Conservation (phyloP, 75 land plant genomes). For the Selaginella tamariscina region DNA sequence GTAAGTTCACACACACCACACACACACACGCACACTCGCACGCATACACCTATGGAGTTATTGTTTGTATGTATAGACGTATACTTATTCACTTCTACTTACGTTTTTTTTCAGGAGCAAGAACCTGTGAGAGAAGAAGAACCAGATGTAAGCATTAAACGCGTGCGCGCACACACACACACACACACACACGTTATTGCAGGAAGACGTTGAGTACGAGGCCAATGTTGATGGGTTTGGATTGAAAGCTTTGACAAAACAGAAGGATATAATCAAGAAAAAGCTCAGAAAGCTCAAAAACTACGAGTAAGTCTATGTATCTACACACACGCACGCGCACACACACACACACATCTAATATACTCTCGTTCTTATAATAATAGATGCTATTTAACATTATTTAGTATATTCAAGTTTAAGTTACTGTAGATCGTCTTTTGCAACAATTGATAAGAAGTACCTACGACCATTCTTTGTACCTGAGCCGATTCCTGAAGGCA, state of each 20-base stretch:
- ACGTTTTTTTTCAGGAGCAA: not conserved
- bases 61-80: no score
- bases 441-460: not conserved
- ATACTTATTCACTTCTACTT: no score
- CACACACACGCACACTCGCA: no score
- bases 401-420: no score
- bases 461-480: slow-evolving; percentile 2
- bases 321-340: no score
- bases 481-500: not conserved
- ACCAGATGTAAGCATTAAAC: not conserved
- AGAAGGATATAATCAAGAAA: not conserved
- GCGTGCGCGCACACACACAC: not conserved
- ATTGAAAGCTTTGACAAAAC: not conserved
- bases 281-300: slow-evolving; percentile 4
- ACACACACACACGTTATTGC: not conserved
- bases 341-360: not conserved
- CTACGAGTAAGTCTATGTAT: not conserved
- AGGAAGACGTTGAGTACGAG: not conserved
- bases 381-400: not conserved
- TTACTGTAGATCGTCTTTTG: slow-evolving; percentile 3
- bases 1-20: not conserved
- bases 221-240: not conserved
- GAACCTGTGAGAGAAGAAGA: not conserved
- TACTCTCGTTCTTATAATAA: not conserved
- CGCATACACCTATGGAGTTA: no score